Evolutionary conservation across 2,329 filamentous ascomycete species (phyloP), one percentile per base, ranked within the genome.

Genomic region (Neospermospora avenae): DNA sequence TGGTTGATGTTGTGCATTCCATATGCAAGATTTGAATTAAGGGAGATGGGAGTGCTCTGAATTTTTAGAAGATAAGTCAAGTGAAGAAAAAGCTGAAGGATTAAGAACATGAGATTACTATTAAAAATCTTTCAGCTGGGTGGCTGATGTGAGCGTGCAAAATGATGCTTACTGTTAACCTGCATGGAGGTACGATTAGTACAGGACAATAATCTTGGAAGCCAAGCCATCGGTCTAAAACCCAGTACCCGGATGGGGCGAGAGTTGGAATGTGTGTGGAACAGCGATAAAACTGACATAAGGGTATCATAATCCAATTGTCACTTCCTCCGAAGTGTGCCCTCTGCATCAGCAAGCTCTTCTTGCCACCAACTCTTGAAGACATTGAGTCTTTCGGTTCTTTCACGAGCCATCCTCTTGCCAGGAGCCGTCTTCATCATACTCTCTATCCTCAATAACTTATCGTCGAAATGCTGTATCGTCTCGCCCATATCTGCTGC

Each of bases 401-500:
- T 76, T 69, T 80, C 79, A 63, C 66, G 74, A 0, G 84, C 84
- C 73, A 87, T 71, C 66, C 73, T 72, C 65, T 76, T 76, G 4
- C 85, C 85, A 22, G 79, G 76, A 0, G 75, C 77, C 56, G 85
- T 87, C 78, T 87, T 87, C 82, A 86, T 86, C 81, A 85, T 82
- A 14, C 75, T 76, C 68, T 80, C 66, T 22, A 96, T 71, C 68
- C 77, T 81, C 65, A 90, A 75, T 65, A 96, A 75, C 76, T 96
- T 96, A 52, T 92, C 90, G 42, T 84, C 83, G 69, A 96, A 91
- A 77, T 96, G 91, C 51, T 83, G 78, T 63, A 96, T 83, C 5
- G 86, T 84, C 49, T 84, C 82, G 41, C 80, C 80, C 80, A 96
- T 77, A 53, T 81, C 81, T 34, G 78, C 78, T 10, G 65, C 65